phyloP scores from a whole-genome alignment of 805 yeast species.

The Hanseniaspora lachancei region DNA sequence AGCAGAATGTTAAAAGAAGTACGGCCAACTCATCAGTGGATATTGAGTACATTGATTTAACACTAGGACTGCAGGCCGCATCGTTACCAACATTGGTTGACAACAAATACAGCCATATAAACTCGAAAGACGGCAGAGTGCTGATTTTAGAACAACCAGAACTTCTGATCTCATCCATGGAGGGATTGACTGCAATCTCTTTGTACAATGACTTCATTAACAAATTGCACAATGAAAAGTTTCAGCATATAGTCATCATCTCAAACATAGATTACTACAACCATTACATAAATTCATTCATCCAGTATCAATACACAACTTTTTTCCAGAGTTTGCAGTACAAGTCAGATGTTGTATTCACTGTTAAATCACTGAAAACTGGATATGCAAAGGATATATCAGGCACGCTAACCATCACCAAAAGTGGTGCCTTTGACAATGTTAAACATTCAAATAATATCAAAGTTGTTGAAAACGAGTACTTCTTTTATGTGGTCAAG shows the following conservation, averaged over 20 bases:
- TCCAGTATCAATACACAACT: constrained; percentile 16
- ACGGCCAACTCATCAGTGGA: not conserved
- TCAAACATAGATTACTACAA: constrained; percentile 18
- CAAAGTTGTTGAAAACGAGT: constrained; percentile 44
- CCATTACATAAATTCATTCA: constrained; percentile 16
- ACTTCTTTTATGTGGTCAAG: constrained; percentile 44
- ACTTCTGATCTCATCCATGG: constrained; percentile 21
- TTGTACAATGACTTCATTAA: constrained; percentile 20
- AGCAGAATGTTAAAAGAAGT: not conserved
- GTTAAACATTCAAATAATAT: constrained; percentile 4
- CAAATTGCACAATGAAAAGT: constrained; percentile 18
- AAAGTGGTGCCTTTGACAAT: constrained; percentile 34
- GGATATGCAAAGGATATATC: constrained; percentile 77
- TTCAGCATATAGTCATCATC: constrained; percentile 21
- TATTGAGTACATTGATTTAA: constrained; percentile 18
- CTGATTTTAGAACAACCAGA: constrained; percentile 26
- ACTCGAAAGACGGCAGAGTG: constrained; percentile 14
- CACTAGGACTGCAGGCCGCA: constrained; percentile 25
- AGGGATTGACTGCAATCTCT: constrained; percentile 21
- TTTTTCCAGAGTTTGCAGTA: constrained; percentile 19
- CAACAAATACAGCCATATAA: not conserved
- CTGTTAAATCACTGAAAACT: constrained; percentile 54
- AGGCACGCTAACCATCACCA: constrained; percentile 49
- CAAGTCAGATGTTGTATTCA: constrained; percentile 27
- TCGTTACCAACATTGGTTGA: not conserved